Conservation (phyloP, 2,329 filamentous ascomycete genomes). For the Fusarium dimerum region DNA sequence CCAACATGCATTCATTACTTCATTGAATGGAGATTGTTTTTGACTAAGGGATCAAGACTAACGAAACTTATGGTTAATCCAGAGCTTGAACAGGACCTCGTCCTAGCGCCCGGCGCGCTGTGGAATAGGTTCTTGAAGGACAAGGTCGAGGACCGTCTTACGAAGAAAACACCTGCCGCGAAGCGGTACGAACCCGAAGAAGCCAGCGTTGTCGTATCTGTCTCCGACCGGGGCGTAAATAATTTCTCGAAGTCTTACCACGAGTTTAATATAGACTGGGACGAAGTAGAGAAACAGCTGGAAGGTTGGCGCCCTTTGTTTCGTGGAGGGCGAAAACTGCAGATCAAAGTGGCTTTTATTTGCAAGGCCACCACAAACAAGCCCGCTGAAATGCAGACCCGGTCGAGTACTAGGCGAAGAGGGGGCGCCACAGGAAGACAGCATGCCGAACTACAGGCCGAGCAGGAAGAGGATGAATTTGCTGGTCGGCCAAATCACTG, state of each 20-base stretch:
- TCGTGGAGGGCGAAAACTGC: background rate
- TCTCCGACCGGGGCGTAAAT: background rate
- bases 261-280: background rate
- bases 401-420: background rate
- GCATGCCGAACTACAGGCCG: too few species aligned
- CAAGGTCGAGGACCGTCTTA: background rate
- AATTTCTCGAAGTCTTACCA: background rate
- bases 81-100: background rate
- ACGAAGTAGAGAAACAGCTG: background rate
- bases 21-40: slow-evolving; percentile 1
- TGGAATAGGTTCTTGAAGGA: background rate
- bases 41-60: slow-evolving; percentile 1
- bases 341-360: background rate
- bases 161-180: background rate
- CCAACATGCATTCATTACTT: background rate
- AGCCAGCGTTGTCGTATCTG: background rate
- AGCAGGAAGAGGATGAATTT: too few species aligned
- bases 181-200: background rate
- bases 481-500: too few species aligned
- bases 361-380: background rate
- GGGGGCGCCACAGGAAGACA: background rate
- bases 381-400: too few species aligned
- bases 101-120: background rate
- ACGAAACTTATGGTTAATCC: background rate
- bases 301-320: background rate